A percentile compares a stretch with the other conserved stretches of the same genome.
Evolutionary conservation across 1,284 basidiomycete species (phyloP).

Genomic region (Moesziomyces sp.): DNA sequence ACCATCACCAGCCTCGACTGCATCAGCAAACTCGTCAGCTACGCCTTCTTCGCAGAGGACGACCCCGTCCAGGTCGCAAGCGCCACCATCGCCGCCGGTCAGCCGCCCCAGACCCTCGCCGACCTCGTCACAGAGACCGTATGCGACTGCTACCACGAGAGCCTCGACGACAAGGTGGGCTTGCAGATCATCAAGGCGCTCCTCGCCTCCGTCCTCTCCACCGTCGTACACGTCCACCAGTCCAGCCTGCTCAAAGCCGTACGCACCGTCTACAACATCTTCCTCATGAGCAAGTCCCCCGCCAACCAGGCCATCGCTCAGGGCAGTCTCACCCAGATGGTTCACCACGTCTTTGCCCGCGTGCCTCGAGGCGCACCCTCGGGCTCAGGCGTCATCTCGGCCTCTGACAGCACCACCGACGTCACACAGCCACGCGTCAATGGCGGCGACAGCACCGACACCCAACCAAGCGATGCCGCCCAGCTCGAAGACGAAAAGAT

Average conservation of each 20-base stretch:
- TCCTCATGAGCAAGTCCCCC: conserved; percentile 61
- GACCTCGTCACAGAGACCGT: conserved; percentile 66
- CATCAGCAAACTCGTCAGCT: conserved; percentile 66
- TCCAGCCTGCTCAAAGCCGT: conserved; percentile 69
- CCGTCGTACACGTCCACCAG: conserved; percentile 63
- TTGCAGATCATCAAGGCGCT: conserved; percentile 68
- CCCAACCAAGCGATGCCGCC: not conserved
- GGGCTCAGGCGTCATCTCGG: conserved; percentile 13
- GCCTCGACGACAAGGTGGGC: conserved; percentile 59
- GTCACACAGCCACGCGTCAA: conserved; percentile 17
- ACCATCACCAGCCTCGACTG: conserved; percentile 64
- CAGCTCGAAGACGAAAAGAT: conserved; percentile 46
- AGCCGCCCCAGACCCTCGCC: conserved; percentile 52
- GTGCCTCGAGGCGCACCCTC: conserved; percentile 42
- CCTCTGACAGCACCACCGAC: conserved; percentile 30
- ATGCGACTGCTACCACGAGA: conserved; percentile 64
- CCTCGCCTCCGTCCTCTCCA: conserved; percentile 63
- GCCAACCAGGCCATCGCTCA: conserved; percentile 66
- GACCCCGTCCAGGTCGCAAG: conserved; percentile 27
- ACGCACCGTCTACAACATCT: conserved; percentile 67
- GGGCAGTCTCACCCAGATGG: conserved; percentile 66
- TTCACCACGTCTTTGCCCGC: conserved; percentile 64
- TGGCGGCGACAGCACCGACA: conserved; percentile 2
- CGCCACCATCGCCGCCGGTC: conserved; percentile 26
- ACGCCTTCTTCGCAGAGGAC: conserved; percentile 66